phyloP scores from a whole-genome alignment of 2,329 filamentous ascomycete genomes.

The Aphanocladium album region DNA sequence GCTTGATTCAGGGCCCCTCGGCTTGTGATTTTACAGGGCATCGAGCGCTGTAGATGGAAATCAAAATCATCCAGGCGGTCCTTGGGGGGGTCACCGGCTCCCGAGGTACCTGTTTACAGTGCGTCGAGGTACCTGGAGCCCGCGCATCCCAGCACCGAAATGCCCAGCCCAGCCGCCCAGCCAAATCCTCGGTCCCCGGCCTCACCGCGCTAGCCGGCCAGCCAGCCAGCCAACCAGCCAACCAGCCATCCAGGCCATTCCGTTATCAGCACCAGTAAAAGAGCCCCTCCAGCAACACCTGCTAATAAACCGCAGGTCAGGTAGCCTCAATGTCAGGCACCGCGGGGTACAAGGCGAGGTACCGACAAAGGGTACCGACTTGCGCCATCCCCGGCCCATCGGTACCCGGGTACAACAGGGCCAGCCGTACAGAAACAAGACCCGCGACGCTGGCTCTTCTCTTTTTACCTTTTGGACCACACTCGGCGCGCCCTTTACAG shows the following conservation, averaged over 20 bases:
- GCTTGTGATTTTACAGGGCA: background rate
- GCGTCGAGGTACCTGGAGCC: background rate
- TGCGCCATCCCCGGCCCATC: slow-evolving; percentile 4
- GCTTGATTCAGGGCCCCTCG: background rate
- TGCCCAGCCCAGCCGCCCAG: no score
- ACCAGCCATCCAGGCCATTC: background rate
- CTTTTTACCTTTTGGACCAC: background rate
- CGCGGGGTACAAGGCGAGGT: slow-evolving; percentile 9
- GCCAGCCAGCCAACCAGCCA: background rate
- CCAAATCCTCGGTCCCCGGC: background rate
- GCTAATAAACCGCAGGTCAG: no score
- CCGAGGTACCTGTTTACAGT: background rate
- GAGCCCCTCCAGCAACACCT: slow-evolving; percentile 5
- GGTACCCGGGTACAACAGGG: slow-evolving; percentile 9
- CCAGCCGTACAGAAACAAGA: background rate
- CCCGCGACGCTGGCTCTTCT: background rate
- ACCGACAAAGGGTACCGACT: background rate
- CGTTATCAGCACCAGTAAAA: background rate
- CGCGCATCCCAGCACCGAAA: background rate
- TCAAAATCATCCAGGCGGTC: no score
- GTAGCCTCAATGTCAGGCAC: no score
- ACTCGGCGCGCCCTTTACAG: background rate
- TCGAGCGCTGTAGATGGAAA: background rate
- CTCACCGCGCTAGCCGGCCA: slow-evolving; percentile 8
- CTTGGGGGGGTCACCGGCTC: no score